phyloP scores from a whole-genome alignment of 2,329 filamentous ascomycete species.

The Diaporthe amygdali region DNA sequence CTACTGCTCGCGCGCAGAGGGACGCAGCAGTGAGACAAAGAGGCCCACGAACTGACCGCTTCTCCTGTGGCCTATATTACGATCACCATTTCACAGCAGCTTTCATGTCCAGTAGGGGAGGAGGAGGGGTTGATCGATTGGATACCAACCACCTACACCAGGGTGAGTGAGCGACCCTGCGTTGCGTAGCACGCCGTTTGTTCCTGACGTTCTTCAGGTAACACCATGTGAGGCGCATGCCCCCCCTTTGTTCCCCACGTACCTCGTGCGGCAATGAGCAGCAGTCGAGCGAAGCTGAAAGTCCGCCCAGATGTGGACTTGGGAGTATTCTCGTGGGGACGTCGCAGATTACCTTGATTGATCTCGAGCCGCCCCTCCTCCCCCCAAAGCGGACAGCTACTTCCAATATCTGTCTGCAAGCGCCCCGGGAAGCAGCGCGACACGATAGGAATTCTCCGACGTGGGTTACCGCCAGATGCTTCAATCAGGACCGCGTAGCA shows the following conservation, averaged over 20 bases:
- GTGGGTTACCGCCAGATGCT: slow-evolving; percentile 8
- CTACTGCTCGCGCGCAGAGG: neutral
- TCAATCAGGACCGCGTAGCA: neutral
- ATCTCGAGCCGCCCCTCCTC: neutral
- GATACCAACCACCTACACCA: slow-evolving; percentile 3
- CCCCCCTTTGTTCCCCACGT: neutral
- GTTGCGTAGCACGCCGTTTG: slow-evolving; percentile 14
- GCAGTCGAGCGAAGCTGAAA: slow-evolving; percentile 8
- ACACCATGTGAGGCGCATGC: slow-evolving; percentile 6
- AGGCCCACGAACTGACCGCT: slow-evolving; percentile 19
- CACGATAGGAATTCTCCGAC: slow-evolving; percentile 19
- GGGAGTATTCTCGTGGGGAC: neutral
- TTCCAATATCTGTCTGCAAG: slow-evolving; percentile 8
- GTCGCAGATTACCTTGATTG: neutral
- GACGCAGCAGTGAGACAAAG: slow-evolving; percentile 12
- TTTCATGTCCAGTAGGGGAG: neutral
- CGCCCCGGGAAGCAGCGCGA: slow-evolving; percentile 3
- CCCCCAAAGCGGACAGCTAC: slow-evolving; percentile 7
- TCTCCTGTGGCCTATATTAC: slow-evolving; percentile 17
- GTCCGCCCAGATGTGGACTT: neutral
- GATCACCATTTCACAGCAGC: slow-evolving; percentile 21
- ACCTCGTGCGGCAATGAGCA: slow-evolving; percentile 13
- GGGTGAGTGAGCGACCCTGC: neutral
- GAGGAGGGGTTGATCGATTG: neutral
- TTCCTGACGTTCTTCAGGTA: slow-evolving; percentile 17